A percentile compares a stretch with the other conserved stretches of the same genome.
Evolutionary conservation across 1,284 basidiomycete genomes (phyloP).

Genomic region (Irpex sp.): DNA sequence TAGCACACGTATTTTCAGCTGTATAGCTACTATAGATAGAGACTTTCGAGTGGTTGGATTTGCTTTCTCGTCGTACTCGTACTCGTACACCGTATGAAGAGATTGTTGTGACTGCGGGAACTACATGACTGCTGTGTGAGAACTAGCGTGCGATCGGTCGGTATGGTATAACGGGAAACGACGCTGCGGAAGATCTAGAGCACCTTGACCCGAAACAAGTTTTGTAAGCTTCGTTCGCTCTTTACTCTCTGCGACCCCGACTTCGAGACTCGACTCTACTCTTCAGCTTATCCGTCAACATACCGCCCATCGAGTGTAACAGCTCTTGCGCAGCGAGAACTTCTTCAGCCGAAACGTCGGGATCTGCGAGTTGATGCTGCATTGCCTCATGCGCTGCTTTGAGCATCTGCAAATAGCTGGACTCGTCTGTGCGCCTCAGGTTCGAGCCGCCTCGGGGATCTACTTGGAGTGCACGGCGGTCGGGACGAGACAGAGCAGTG

Average conservation of each 20-base stretch:
- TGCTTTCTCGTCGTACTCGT: background rate
- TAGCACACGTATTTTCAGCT: background rate
- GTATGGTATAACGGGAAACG: too few species aligned
- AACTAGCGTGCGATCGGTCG: too few species aligned
- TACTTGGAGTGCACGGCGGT: background rate
- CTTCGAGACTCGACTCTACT: background rate
- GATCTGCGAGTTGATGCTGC: background rate
- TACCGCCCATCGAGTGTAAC: background rate
- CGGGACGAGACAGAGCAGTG: background rate
- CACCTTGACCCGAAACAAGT: too few species aligned
- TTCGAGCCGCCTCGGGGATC: background rate
- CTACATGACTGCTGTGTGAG: background rate
- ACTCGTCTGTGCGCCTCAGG: background rate
- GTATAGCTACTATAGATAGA: background rate
- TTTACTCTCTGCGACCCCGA: background rate
- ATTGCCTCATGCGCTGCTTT: background rate
- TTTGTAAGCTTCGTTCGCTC: too few species aligned
- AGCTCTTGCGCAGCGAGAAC: constrained; percentile 2
- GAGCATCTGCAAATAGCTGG: background rate
- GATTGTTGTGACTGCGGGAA: background rate
- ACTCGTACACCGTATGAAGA: background rate
- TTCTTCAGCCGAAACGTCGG: background rate
- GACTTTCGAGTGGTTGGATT: background rate
- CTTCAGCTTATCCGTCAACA: background rate
- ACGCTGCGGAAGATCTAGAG: too few species aligned